phyloP scores from a whole-genome alignment of 768 basidiomycete genomes.

The Trametes cinnabarina region DNA sequence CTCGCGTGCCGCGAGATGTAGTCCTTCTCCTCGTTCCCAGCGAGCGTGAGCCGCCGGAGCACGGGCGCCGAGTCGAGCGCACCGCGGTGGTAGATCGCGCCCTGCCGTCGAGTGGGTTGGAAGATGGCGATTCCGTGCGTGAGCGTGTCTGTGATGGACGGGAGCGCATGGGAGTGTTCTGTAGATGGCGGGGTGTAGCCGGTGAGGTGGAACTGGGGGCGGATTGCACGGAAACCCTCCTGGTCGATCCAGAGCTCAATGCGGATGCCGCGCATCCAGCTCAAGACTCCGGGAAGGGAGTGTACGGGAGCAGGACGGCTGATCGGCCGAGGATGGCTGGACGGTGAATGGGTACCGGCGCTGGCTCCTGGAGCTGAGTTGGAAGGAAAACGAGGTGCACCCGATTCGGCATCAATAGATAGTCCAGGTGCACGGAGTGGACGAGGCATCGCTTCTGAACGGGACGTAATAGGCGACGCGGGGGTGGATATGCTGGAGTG shows the following conservation, averaged over 20 bases:
- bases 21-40: constrained; percentile 67
- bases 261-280: constrained; percentile 52
- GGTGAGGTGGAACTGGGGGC: constrained; percentile 57
- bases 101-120: constrained; percentile 53
- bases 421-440: neutral
- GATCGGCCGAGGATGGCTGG: too few relatives aligned
- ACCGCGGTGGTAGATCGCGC: constrained; percentile 65
- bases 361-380: neutral
- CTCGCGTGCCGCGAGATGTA: constrained; percentile 75
- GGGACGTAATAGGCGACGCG: neutral
- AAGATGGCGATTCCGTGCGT: constrained; percentile 60
- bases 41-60: constrained; percentile 66
- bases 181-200: constrained; percentile 45
- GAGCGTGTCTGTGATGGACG: constrained; percentile 30
- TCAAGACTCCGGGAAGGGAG: constrained; percentile 37
- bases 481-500: neutral
- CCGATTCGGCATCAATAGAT: neutral
- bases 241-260: constrained; percentile 79
- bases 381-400: neutral
- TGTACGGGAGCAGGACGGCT: neutral
- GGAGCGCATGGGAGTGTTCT: neutral
- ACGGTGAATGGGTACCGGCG: neutral
- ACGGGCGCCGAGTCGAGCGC: constrained; percentile 62
- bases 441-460: neutral
- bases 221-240: constrained; percentile 71